Conservation (phyloP, 2,329 filamentous ascomycete genomes). For the Neofusicoccum sp. region DNA sequence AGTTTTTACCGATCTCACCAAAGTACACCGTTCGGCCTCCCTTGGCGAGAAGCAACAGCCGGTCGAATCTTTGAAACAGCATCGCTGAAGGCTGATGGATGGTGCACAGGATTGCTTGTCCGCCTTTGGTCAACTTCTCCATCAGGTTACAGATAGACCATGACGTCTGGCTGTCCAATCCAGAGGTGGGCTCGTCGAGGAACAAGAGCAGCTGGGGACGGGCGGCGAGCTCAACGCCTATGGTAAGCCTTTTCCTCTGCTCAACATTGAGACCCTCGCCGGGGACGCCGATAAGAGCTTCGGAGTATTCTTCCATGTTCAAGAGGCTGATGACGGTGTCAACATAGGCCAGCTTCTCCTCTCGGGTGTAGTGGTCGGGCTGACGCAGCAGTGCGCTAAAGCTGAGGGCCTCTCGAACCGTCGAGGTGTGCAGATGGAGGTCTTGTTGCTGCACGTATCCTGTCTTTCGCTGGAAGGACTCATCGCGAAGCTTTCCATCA, state of each 20-base stretch:
- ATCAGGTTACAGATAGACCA: slow-evolving; percentile 64
- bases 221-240: slow-evolving; percentile 90
- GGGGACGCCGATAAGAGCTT: slow-evolving; percentile 63
- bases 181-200: slow-evolving; percentile 83
- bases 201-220: slow-evolving; percentile 88
- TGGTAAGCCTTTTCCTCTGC: slow-evolving; percentile 75
- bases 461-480: slow-evolving; percentile 38
- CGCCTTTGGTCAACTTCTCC: slow-evolving; percentile 55
- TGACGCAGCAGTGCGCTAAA: slow-evolving; percentile 45
- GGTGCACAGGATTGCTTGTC: slow-evolving; percentile 47
- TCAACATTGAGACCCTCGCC: slow-evolving; percentile 64
- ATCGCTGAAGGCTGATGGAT: slow-evolving; percentile 48
- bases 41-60: slow-evolving; percentile 45
- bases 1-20: slow-evolving; percentile 46
- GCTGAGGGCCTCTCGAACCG: slow-evolving; percentile 35
- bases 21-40: slow-evolving; percentile 40
- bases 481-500: slow-evolving; percentile 33
- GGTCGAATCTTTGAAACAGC: slow-evolving; percentile 47
- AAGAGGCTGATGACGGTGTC: slow-evolving; percentile 66
- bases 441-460: slow-evolving; percentile 41
- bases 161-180: slow-evolving; percentile 41
- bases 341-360: slow-evolving; percentile 62
- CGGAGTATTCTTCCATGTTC: slow-evolving; percentile 65
- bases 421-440: slow-evolving; percentile 38
- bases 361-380: slow-evolving; percentile 50